Conservation (phyloP, 2,329 filamentous ascomycete genomes). For the Fusarium marasasianum region DNA sequence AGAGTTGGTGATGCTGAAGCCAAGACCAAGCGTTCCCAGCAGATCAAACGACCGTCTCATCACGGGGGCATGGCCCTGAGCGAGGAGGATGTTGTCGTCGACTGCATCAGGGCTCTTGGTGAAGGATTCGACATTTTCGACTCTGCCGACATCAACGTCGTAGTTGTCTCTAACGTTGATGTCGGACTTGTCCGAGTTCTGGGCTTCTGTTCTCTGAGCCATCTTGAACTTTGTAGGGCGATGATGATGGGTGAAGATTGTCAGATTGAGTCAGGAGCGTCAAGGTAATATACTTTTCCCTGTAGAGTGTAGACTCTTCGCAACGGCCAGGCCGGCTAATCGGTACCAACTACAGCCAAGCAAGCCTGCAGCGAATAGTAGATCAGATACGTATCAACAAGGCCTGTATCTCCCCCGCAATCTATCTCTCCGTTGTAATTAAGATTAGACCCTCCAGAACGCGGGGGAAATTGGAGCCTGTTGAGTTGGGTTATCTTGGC, state of each 20-base stretch:
- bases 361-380: background rate
- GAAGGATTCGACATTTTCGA: background rate
- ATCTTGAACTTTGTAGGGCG: background rate
- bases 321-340: background rate
- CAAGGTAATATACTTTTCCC: background rate
- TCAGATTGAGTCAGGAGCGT: background rate
- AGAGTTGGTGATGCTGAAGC: background rate
- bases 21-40: background rate
- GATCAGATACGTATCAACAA: background rate
- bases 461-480: background rate
- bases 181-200: background rate
- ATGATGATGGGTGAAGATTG: background rate
- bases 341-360: background rate
- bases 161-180: background rate
- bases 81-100: background rate
- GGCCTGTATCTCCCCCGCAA: background rate
- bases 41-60: background rate
- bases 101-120: background rate
- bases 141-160: background rate
- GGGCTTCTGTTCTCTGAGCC: background rate
- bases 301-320: fast-evolving
- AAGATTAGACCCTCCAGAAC: background rate
- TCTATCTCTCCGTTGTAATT: background rate
- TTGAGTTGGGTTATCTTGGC: background rate
- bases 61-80: background rate